phyloP scores from a whole-genome alignment of 345 rosid genomes.

The Eucalyptus brandiana region DNA sequence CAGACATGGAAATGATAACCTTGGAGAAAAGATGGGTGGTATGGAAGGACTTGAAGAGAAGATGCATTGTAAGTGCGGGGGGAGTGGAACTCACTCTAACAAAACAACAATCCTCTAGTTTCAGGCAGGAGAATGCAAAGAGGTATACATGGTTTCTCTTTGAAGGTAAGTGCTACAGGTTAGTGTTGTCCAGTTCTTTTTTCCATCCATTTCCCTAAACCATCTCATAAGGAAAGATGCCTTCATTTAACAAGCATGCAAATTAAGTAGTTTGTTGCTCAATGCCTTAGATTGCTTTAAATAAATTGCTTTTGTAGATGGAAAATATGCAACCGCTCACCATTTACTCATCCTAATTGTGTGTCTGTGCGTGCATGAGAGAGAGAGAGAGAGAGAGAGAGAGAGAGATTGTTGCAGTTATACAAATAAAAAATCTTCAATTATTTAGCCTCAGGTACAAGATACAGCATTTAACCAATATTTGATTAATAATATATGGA shows the following conservation, averaged over 20 bases:
- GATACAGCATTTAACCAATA: background rate
- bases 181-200: background rate
- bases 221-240: background rate
- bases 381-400: background rate
- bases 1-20: background rate
- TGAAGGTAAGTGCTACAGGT: background rate
- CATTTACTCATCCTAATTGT: background rate
- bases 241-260: background rate
- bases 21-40: background rate
- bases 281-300: background rate
- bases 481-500: background rate
- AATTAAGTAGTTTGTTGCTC: background rate
- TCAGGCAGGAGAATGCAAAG: background rate
- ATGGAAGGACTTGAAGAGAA: background rate
- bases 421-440: background rate
- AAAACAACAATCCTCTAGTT: background rate
- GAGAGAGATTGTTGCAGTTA: background rate
- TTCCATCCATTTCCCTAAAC: background rate
- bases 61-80: background rate
- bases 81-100: background rate
- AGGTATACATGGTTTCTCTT: background rate
- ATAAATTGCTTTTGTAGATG: background rate
- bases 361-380: background rate
- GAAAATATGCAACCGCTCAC: background rate
- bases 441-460: background rate